phyloP scores from a whole-genome alignment of 208 protist genomes.

The Angomonas desouzai region DNA sequence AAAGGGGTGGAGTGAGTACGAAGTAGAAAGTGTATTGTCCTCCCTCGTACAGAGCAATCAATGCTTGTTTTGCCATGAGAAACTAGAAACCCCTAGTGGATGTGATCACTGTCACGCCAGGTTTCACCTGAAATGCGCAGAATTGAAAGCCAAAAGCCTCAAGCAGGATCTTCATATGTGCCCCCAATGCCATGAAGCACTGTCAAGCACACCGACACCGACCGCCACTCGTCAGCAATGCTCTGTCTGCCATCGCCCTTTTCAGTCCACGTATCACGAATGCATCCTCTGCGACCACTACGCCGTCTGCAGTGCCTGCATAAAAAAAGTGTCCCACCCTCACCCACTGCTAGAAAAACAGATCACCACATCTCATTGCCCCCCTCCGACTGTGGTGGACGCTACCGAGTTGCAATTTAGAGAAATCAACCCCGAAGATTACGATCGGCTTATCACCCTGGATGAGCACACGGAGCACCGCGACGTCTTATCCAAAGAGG shows the following conservation, averaged over 20 bases:
- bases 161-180: too few species aligned
- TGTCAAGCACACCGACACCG: neutral
- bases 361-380: neutral
- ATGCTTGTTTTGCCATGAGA: constrained; percentile 33
- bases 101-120: constrained; percentile 17
- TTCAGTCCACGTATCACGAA: constrained; percentile 24
- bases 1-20: constrained; percentile 41
- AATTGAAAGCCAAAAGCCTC: constrained; percentile 11
- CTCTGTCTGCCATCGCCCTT: constrained; percentile 13
- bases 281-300: constrained; percentile 54
- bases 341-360: constrained; percentile 39
- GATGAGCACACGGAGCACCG: constrained; percentile 20
- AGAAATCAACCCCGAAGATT: constrained; percentile 80
- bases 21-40: constrained; percentile 44
- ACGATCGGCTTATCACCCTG: constrained; percentile 53
- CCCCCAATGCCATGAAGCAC: too few species aligned
- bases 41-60: constrained; percentile 7
- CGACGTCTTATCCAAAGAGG: constrained; percentile 8
- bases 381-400: constrained; percentile 6
- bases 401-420: constrained; percentile 49
- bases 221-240: constrained; percentile 8
- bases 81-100: neutral
- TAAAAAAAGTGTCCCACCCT: constrained; percentile 26
- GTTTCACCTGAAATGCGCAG: constrained; percentile 28
- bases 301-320: constrained; percentile 40